phyloP scores from a whole-genome alignment of 129 eudicot genomes.

The Chrysanthemum lavandulifolium region DNA sequence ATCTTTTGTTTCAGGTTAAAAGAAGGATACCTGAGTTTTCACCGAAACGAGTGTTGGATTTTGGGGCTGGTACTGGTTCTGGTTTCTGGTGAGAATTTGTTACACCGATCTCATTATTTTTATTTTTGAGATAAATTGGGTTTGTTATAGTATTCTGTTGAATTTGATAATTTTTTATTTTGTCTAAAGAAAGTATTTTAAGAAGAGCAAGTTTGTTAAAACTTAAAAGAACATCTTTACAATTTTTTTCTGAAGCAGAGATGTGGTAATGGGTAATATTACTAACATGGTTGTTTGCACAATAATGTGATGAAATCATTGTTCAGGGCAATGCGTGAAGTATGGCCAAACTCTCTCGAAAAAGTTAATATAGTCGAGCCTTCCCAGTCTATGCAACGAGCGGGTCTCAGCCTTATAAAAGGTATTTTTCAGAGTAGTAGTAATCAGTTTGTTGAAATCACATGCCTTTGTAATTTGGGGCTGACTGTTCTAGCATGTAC shows the following conservation, averaged over 20 bases:
- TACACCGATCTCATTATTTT: slow-evolving; percentile 7
- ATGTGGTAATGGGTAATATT: neutral
- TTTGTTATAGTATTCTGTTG: neutral
- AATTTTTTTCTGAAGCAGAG: slow-evolving; percentile 4
- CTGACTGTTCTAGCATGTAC: too few relatives aligned
- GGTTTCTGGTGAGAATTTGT: slow-evolving; percentile 77
- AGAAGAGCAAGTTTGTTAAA: slow-evolving; percentile 9
- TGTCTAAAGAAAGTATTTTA: slow-evolving; percentile 11
- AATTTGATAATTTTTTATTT: neutral
- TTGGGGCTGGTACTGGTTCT: slow-evolving; percentile 98
- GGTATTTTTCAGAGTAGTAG: slow-evolving; percentile 40
- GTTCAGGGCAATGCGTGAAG: slow-evolving; percentile 90
- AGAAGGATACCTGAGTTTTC: slow-evolving; percentile 80
- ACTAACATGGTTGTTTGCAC: slow-evolving; percentile 10
- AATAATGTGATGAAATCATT: slow-evolving; percentile 20
- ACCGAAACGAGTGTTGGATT: slow-evolving; percentile 82
- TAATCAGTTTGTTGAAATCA: neutral
- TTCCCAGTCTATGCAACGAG: slow-evolving; percentile 97
- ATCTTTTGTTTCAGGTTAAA: slow-evolving; percentile 45
- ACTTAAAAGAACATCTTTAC: neutral
- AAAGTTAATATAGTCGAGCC: slow-evolving; percentile 77
- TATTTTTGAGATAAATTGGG: neutral
- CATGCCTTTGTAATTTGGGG: neutral
- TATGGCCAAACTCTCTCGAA: slow-evolving; percentile 80
- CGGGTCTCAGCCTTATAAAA: slow-evolving; percentile 70